phyloP scores from a whole-genome alignment of 257 asterid genomes.

The Solanum megistacrolobum region DNA sequence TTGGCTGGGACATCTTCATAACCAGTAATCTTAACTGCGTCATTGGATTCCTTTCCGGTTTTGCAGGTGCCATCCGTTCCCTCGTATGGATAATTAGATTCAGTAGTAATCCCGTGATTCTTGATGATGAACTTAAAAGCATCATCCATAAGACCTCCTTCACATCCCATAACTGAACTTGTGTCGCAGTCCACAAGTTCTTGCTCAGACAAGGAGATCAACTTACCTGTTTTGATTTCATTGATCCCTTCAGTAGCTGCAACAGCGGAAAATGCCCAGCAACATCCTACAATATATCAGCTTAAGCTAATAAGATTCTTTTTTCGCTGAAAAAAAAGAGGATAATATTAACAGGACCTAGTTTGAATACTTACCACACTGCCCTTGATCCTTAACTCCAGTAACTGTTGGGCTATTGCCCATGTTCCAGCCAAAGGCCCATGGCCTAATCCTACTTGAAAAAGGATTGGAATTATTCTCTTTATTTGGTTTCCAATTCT shows the following conservation, averaged over 20 bases:
- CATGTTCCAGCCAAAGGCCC: too few species aligned
- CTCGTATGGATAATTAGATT: not conserved
- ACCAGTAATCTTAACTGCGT: not conserved
- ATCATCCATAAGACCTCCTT: constrained; percentile 1
- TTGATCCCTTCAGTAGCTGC: constrained; percentile 13
- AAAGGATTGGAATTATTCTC: too few species aligned
- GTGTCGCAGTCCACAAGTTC: constrained; percentile 6
- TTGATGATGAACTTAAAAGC: constrained; percentile 6
- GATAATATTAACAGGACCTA: too few species aligned
- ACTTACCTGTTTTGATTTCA: not conserved
- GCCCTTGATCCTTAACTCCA: too few species aligned
- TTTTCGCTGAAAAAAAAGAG: too few species aligned
- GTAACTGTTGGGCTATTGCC: too few species aligned
- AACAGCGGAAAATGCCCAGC: constrained; percentile 15
- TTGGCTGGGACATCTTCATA: not conserved
- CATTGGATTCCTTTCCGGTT: not conserved
- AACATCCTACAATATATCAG: constrained; percentile 1
- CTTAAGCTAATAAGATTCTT: not conserved
- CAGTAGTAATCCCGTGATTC: not conserved
- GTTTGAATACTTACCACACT: too few species aligned
- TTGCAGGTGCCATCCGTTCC: not conserved
- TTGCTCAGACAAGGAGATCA: constrained; percentile 6
- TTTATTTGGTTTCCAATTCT: too few species aligned
- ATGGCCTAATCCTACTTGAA: too few species aligned
- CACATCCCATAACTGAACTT: not conserved